Conservation (phyloP, 106 monocot species). For the Dioscorea alata region DNA sequence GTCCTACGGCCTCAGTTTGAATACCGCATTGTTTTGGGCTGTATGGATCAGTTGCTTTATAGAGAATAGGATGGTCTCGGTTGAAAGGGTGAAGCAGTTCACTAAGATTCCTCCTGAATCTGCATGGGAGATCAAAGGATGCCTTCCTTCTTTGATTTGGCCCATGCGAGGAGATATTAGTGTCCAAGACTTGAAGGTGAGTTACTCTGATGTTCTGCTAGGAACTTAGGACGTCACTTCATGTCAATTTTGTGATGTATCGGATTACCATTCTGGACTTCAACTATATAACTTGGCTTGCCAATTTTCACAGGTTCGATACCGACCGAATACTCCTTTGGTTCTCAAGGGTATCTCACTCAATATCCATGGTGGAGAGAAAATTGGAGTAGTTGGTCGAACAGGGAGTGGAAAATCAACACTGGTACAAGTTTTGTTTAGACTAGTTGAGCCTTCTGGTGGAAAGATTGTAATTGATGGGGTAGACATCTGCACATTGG, state of each 20-base stretch:
- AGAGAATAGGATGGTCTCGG: conserved; percentile 96
- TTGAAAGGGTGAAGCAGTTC: conserved; percentile 95
- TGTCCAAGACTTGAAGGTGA: conserved; percentile 65
- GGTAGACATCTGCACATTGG: conserved; percentile 53
- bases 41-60: conserved; percentile 93
- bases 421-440: conserved; percentile 63
- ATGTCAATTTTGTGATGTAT: not conserved
- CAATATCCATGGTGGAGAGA: conserved; percentile 56
- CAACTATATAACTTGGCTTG: not conserved
- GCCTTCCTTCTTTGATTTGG: conserved; percentile 72
- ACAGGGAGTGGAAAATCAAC: conserved; percentile 92
- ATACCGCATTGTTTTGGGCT: conserved; percentile 60
- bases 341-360: conserved; percentile 55
- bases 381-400: conserved; percentile 72
- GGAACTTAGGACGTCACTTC: not conserved
- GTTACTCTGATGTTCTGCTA: not conserved
- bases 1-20: conserved; percentile 91
- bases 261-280: not conserved
- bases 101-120: conserved; percentile 81
- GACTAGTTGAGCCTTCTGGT: conserved; percentile 58
- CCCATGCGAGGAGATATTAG: conserved; percentile 66
- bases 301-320: conserved; percentile 37
- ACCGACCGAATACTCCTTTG: conserved; percentile 57
- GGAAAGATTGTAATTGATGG: conserved; percentile 67
- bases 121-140: conserved; percentile 65